Evolutionary conservation across 2,329 filamentous ascomycete species (phyloP), one percentile per base, ranked within the genome.

Genomic region (Ceratocystis colombiana): DNA sequence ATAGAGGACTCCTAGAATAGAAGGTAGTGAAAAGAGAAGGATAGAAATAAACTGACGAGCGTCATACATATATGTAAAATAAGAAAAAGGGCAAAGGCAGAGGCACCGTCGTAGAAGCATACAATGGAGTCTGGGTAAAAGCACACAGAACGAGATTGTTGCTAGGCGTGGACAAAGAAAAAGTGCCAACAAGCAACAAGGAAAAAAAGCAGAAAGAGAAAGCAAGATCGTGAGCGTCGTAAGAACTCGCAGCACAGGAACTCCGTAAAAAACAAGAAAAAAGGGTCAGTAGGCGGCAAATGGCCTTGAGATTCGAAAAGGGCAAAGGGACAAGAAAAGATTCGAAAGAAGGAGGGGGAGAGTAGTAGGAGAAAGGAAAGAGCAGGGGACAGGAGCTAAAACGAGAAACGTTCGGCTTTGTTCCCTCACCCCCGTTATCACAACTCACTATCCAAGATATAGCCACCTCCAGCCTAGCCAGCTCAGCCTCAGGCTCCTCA

Each of bases 241-340:
- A 62, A 44, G 44, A 46, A 62, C 61, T 17, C 61, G 61, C 61
- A 45, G 25, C 61, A 62, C 61, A 28, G 37, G 45, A 62, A 62
- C 15, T 46, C 33, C 33, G 33, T 12, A 62, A 62, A n/a, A 15
- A 41, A 12, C 37, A 41, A 41, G 12, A 37, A 15, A 41, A 37
- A 41, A 15, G 37, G 10, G 37, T 41, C 10, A 41, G 37, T 41
- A 41, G 37, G 37, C 37, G 12, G 37, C 37, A 15, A 5, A 41
- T 41, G 37, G 10, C 37, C 37, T 12, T 41, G 37, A 41, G 1
- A 15, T 12, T 41, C 37, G 37, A 41, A 41, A 12, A 41, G 12
- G 12, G 37, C 10, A 41, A 41, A 41, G 37, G 15, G 37, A 41
- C 37, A 41, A 41, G 37, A 41, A 15, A 41, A 41, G 12, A 41